Percentiles rank a stretch among this genome's conserved stretches.
Evolutionary conservation across 768 basidiomycete genomes (phyloP).

Genomic region (Mycena vitilis): DNA sequence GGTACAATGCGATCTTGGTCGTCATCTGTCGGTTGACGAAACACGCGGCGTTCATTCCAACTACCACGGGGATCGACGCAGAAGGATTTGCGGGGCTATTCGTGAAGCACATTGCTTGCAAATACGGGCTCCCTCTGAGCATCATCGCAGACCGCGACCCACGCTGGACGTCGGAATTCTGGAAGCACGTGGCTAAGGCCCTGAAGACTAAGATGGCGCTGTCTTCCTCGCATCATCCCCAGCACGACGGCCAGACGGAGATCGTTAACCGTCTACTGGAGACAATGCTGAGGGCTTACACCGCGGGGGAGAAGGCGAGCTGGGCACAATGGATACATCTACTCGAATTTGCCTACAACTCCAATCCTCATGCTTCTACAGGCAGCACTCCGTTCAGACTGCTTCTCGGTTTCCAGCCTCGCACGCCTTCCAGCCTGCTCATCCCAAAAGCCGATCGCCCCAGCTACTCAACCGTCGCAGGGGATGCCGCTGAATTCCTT

Average conservation of each 20-base stretch:
- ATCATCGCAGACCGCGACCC: no score
- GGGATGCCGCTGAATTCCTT: not conserved
- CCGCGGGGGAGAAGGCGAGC: slow-evolving; percentile 19
- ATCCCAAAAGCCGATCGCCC: not conserved
- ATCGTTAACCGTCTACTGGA: no score
- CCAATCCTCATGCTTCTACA: slow-evolving; percentile 25
- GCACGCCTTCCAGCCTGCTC: slow-evolving; percentile 19
- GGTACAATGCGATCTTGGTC: slow-evolving; percentile 12
- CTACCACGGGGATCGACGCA: not conserved
- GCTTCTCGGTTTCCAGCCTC: slow-evolving; percentile 33
- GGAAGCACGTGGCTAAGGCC: no score
- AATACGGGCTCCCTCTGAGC: no score
- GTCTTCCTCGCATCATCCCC: no score
- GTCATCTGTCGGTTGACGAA: not conserved
- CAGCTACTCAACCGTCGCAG: not conserved
- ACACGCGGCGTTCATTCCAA: not conserved
- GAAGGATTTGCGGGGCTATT: not conserved
- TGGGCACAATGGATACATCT: slow-evolving; percentile 40
- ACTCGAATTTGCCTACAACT: slow-evolving; percentile 44
- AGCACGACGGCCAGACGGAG: no score
- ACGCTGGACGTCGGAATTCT: no score
- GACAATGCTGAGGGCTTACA: no score
- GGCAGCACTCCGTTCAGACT: slow-evolving; percentile 31
- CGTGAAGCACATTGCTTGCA: no score
- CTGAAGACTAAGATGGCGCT: no score